Evolutionary conservation across 192 early-diverging fungal genomes (phyloP), one percentile per base, ranked within the genome.

Genomic region (Phycomyces nitens): DNA sequence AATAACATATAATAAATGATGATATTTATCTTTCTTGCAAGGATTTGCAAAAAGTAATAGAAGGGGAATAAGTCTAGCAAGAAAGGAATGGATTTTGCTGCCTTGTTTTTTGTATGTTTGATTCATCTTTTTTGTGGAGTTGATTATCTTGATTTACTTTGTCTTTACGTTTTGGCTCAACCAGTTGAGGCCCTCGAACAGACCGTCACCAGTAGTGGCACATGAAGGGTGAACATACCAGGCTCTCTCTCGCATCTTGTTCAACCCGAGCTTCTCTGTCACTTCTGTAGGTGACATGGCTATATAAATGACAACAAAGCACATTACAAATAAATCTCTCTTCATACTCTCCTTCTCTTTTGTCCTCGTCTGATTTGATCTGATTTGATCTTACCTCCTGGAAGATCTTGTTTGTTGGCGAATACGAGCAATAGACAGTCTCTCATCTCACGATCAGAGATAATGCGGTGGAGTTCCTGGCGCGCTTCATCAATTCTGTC

Each of bases 181-280:
- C 91, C 91, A 93, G 74, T 87, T 91, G 58, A 93, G 77, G 41
- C 90, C 91, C 70, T 93, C 90, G 76, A 88, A 87, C 49, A 93
- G 77, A 44, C 91, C 91, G 62, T 93, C 91, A 16, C 91, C 91
- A 5, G 88, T 88, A 6, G 86, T 87, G 0, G 90, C 91, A 61
- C 91, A 93, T 20, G 88, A 89, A 41, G 91, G 91, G 64, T 90
- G 89, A 53, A 93, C 90, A 66, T 94, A 96, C 97, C 97, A 99
- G 56, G 86, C 84, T 62, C 95, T 78, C 38, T 92, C 92, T 58
- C 88, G 86, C 86, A 99, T 87, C 54, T 83, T 81, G 54, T 90
- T 84, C 62, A 99, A 73, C 6, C 93, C 94, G 40, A 99, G 77
- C 58, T 84, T 83, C 69, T 98, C 95, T 21, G 94, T 92, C 51